These are phyloP conservation scores for Volvox carteri DNA, from an alignment of 163 green algal genomes.

Conservation along the genomic window DNA sequence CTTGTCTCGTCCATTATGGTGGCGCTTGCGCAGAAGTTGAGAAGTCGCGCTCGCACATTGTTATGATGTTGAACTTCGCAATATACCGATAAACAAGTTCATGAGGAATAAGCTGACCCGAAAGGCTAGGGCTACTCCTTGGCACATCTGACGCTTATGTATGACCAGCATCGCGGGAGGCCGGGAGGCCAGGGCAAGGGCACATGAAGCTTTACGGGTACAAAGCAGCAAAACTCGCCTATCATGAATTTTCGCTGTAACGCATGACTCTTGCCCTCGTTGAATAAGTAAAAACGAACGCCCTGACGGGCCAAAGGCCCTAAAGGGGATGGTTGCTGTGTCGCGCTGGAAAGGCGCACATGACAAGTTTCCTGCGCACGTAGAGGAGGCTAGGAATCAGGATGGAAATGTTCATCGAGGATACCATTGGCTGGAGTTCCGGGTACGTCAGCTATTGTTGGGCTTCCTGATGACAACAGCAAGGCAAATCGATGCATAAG, in stretches of 20 bases:
- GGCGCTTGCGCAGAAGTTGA: slow-evolving; percentile 2
- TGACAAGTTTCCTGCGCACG: slow-evolving; percentile 48
- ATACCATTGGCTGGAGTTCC: slow-evolving; percentile 42
- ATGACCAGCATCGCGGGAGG: not conserved
- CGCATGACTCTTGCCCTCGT: not conserved
- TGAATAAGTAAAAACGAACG: not conserved
- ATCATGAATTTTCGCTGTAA: not conserved
- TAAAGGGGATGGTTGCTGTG: slow-evolving; percentile 5
- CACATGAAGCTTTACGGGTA: not conserved
- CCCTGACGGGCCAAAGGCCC: slow-evolving; percentile 15
- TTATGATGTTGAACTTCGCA: too few species aligned
- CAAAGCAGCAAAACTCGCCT: not conserved
- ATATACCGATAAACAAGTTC: too few species aligned
- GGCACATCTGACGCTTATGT: too few species aligned
- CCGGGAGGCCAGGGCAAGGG: not conserved
- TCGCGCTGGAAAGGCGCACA: slow-evolving; percentile 42
- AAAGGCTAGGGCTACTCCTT: too few species aligned
- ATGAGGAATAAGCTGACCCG: too few species aligned
- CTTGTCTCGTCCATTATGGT: too few species aligned
- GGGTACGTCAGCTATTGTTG: slow-evolving; percentile 40
- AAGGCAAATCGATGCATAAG: too few species aligned
- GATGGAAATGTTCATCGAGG: slow-evolving; percentile 35
- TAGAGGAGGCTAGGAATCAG: slow-evolving; percentile 35
- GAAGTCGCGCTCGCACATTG: not conserved
- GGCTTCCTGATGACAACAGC: too few species aligned